Evolutionary conservation across 2,329 filamentous ascomycete genomes (phyloP).

Genomic region (Aspergillus ochraceus): DNA sequence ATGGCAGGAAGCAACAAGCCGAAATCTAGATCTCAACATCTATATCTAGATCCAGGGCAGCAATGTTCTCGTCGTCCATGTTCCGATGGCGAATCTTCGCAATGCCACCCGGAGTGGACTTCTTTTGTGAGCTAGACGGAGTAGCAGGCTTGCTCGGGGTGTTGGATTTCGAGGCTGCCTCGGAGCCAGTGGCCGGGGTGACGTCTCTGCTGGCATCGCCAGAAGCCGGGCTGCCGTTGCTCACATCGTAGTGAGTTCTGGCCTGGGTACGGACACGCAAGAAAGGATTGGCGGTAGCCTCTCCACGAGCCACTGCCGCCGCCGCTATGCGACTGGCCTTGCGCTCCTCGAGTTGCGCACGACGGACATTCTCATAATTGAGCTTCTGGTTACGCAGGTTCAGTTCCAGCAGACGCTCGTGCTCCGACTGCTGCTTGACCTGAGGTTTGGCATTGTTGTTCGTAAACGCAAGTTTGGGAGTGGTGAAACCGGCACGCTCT

Average conservation of each 20-base stretch:
- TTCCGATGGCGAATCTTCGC: constrained; percentile 74
- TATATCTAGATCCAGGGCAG: constrained; percentile 82
- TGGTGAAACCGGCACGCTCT: constrained; percentile 47
- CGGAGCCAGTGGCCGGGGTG: constrained; percentile 52
- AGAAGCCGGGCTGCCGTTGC: constrained; percentile 30
- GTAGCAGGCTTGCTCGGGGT: constrained; percentile 52
- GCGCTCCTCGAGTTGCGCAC: constrained; percentile 82
- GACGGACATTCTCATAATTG: constrained; percentile 87
- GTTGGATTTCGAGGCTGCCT: constrained; percentile 53
- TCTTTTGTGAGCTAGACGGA: constrained; percentile 29
- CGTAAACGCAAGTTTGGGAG: constrained; percentile 71
- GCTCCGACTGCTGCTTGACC: constrained; percentile 60
- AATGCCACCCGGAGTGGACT: constrained; percentile 46
- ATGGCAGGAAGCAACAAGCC: not conserved
- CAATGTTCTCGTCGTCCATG: constrained; percentile 91
- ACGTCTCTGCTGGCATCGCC: constrained; percentile 42
- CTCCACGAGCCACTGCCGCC: constrained; percentile 63
- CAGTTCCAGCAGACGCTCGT: constrained; percentile 78
- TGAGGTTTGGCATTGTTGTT: constrained; percentile 63
- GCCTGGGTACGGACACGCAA: constrained; percentile 66
- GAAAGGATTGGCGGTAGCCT: constrained; percentile 55
- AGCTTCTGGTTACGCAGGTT: constrained; percentile 81
- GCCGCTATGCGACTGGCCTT: constrained; percentile 61
- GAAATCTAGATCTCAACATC: constrained; percentile 74
- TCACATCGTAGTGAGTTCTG: constrained; percentile 67